Evolutionary conservation across 2,329 filamentous ascomycete genomes (phyloP), one percentile per base, ranked within the genome.

Genomic region (Elsinoe necatrix): DNA sequence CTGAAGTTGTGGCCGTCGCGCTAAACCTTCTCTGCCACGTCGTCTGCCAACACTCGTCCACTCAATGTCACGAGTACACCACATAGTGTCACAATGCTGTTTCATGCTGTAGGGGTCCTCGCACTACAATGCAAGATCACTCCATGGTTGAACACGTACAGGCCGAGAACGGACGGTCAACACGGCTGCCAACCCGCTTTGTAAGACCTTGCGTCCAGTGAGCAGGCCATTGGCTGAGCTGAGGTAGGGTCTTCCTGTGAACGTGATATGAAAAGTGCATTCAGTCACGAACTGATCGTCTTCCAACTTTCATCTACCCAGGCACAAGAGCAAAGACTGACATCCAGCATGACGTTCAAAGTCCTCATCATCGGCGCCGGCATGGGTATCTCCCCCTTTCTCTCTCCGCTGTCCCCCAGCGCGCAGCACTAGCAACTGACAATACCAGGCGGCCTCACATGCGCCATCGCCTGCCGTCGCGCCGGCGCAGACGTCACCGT

Each of bases 401-500:
- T 11, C 4, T 14, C 12, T 11, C 9, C 34, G 5, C 34, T 37
- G 34, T 11, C 14, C 9, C 12, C 34, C 9, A n/a, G 29, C 29
- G 11, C 11, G 29, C 6, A 25, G 3, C 29, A n/a, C n/a, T n/a
- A n/a, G n/a, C n/a, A 12, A 14, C 34, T 37, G 31, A 34, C 20
- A 12, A 6, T 21, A 39, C 45, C 2, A 55, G 37, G 52, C 23
- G 52, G 52, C 16, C 39, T 55, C 11, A 35, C 52, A 25, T 55
- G 52, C 12, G 52, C 52, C 34, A 55, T 55, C 39, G 35, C 52
- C 3, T 55, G 52, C n/a, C 52, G 52, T 16, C 52, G 14, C 8
- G 52, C 52, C 11, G 52, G 52, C 21, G 21, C 43, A n/a, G 25
- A 55, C 2, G 52, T 43, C 11, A 29, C 25, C 7, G n/a, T 55